phyloP scores from a whole-genome alignment of 257 asterid species.

The Capsicum pubescens region DNA sequence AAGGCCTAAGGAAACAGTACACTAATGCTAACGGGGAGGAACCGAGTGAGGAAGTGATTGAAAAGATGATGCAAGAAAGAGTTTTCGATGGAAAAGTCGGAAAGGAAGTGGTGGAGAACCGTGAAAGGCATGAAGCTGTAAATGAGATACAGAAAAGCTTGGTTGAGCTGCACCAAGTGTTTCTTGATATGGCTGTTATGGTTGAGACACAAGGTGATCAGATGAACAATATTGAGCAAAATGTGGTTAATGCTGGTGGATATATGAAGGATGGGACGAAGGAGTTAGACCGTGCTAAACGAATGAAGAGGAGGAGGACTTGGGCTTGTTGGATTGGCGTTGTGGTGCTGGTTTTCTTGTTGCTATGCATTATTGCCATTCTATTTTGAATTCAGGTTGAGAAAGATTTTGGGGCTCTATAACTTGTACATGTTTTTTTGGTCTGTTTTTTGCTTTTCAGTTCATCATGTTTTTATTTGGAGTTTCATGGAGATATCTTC shows the following conservation, averaged over 20 bases:
- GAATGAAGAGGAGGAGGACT: constrained; percentile 52
- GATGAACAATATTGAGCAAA: constrained; percentile 73
- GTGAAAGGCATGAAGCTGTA: constrained; percentile 62
- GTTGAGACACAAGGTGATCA: constrained; percentile 81
- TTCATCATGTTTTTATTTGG: background rate
- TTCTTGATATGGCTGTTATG: constrained; percentile 91
- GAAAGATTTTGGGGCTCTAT: background rate
- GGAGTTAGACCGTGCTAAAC: constrained; percentile 64
- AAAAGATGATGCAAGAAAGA: constrained; percentile 47
- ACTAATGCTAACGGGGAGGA: constrained; percentile 48
- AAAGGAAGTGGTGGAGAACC: constrained; percentile 52
- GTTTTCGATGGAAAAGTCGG: constrained; percentile 51
- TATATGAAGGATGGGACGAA: constrained; percentile 53
- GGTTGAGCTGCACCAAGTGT: constrained; percentile 72
- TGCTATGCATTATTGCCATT: constrained; percentile 63
- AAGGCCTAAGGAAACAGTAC: constrained; percentile 59
- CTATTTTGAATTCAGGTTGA: constrained; percentile 46
- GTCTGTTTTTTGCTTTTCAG: background rate
- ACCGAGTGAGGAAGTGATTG: constrained; percentile 62
- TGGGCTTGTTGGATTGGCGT: constrained; percentile 72
- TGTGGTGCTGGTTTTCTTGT: constrained; percentile 53
- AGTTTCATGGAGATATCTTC: background rate
- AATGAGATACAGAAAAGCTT: constrained; percentile 73
- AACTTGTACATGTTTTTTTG: background rate
- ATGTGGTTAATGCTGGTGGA: constrained; percentile 58